Conservation (phyloP, 1,284 basidiomycete species). For the Ganoderma resinaceum region DNA sequence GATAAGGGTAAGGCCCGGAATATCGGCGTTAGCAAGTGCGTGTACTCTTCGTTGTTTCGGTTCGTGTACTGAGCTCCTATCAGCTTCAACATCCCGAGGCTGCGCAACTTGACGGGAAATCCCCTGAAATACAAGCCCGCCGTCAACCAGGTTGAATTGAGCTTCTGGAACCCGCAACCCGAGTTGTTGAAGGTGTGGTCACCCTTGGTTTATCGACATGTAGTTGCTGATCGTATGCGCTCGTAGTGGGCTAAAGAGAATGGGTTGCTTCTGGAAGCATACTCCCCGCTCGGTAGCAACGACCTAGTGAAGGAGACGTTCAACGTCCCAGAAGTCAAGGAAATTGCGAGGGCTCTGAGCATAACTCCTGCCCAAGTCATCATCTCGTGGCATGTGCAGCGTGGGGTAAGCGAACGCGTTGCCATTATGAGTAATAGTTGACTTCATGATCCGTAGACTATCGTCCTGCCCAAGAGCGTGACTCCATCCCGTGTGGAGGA, state of each 20-base stretch:
- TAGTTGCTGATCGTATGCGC: conserved; percentile 1
- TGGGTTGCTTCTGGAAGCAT: conserved; percentile 74
- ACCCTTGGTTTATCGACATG: neutral
- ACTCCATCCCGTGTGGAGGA: conserved; percentile 73
- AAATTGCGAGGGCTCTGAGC: conserved; percentile 61
- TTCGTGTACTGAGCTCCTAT: conserved; percentile 9
- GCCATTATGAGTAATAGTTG: neutral
- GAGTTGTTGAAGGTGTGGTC: conserved; percentile 72
- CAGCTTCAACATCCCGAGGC: conserved; percentile 65
- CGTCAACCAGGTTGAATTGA: conserved; percentile 87
- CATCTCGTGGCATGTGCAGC: conserved; percentile 83
- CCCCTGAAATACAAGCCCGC: conserved; percentile 79
- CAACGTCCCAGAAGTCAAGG: conserved; percentile 56
- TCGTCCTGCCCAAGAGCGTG: conserved; percentile 84
- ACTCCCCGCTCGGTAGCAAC: conserved; percentile 80
- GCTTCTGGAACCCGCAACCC: conserved; percentile 83
- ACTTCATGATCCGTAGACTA: conserved; percentile 47
- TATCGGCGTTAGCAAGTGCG: conserved; percentile 84
- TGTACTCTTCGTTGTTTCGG: neutral
- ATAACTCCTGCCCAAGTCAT: conserved; percentile 83
- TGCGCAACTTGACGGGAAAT: conserved; percentile 72
- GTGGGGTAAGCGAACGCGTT: conserved; percentile 58
- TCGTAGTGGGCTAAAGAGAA: conserved; percentile 68
- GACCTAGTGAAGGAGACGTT: conserved; percentile 63
- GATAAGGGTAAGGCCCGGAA: conserved; percentile 82